Evolutionary conservation across 139 green algal species (phyloP), one percentile per base, ranked within the genome.

Genomic region (Pseudopediastrum boryanum): DNA sequence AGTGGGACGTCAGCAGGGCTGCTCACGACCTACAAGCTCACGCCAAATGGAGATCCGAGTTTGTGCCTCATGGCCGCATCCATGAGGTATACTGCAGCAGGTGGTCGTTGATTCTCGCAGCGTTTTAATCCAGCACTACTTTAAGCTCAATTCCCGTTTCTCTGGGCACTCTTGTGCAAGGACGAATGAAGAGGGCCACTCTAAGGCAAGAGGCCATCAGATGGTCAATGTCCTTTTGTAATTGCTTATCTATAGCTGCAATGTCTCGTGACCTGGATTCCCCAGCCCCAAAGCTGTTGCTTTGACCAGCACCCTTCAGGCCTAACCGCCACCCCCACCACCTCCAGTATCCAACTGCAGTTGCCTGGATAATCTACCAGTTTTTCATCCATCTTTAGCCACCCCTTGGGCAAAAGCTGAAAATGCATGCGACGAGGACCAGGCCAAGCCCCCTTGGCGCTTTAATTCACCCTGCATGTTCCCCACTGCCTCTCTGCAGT

Each of bases 71-170:
- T 4, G 43, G 43, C 25, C 67, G 67, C 67, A 38, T 75, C 16
- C 67, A 48, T 23, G 67, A 73, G 65, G 65, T 58, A 39, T 39
- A 43, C 62, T 39, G 54, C 54, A 65, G 54, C 54, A 29, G n/a
- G 12, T 9, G 8, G 54, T 7, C 33, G 12, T 65, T 65, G 54
- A n/a, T n/a, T n/a, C n/a, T n/a, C n/a, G n/a, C n/a, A n/a, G n/a
- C n/a, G n/a, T n/a, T n/a, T n/a, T n/a, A n/a, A n/a, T n/a, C n/a
- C n/a, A n/a, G n/a, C n/a, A n/a, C n/a, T n/a, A n/a, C n/a, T n/a
- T n/a, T n/a, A n/a, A n/a, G n/a, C n/a, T n/a, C n/a, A n/a, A n/a
- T n/a, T n/a, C n/a, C n/a, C n/a, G n/a, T n/a, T n/a, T n/a, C n/a
- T n/a, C n/a, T n/a, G n/a, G n/a, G n/a, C n/a, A n/a, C n/a, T n/a